Evolutionary conservation across 495 filamentous ascomycete genomes (phyloP).

Genomic region (Lophiostoma macrostomum): DNA sequence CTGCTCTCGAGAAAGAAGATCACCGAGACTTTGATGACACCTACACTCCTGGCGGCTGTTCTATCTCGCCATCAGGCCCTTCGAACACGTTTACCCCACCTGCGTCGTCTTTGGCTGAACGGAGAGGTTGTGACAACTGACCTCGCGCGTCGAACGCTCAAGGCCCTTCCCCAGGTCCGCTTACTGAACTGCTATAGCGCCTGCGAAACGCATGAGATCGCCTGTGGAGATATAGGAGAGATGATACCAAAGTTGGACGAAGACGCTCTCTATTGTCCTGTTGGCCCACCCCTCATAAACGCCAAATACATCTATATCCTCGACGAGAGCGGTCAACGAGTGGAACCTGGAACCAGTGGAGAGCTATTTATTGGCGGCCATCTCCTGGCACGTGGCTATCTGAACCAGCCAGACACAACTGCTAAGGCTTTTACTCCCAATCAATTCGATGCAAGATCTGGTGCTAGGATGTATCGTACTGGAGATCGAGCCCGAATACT

Average conservation of each 20-base stretch:
- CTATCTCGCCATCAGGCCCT: constrained; percentile 60
- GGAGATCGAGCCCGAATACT: constrained; percentile 40
- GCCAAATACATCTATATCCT: constrained; percentile 59
- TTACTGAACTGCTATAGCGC: constrained; percentile 70
- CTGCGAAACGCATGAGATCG: constrained; percentile 70
- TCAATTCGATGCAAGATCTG: constrained; percentile 33
- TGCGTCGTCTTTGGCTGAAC: constrained; percentile 65
- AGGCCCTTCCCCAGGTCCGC: constrained; percentile 59
- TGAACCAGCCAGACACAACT: constrained; percentile 40
- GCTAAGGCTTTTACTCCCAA: constrained; percentile 35
- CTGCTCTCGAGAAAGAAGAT: constrained; percentile 54
- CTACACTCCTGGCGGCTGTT: constrained; percentile 63
- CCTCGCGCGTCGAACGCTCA: constrained; percentile 57
- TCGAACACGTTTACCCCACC: constrained; percentile 52
- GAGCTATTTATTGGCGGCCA: constrained; percentile 39
- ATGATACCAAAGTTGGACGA: constrained; percentile 58
- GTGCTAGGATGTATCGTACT: constrained; percentile 38
- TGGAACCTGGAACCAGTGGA: constrained; percentile 39
- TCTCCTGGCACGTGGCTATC: constrained; percentile 38
- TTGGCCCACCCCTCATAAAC: constrained; percentile 57
- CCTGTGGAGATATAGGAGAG: constrained; percentile 64
- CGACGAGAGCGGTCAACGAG: constrained; percentile 52
- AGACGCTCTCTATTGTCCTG: constrained; percentile 54
- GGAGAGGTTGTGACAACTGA: constrained; percentile 70
- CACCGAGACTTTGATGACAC: constrained; percentile 73